Conservation (phyloP, 768 basidiomycete genomes). For the Suillus luteus region DNA sequence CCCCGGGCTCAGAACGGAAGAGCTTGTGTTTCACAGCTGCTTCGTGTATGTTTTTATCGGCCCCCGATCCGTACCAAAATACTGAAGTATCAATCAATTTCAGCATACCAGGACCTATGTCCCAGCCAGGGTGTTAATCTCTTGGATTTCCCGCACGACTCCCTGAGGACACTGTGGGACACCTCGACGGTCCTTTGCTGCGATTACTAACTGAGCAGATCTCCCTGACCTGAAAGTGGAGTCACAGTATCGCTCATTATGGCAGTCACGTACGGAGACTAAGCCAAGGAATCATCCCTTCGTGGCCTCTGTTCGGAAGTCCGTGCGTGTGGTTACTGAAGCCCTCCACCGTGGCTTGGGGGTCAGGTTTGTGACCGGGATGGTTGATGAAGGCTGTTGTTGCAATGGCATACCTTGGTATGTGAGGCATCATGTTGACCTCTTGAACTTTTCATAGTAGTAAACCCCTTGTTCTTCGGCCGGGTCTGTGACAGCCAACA, state of each 20-base stretch:
- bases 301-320: not conserved
- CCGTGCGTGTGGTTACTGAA: not conserved
- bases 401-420: not conserved
- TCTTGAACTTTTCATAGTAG: not conserved
- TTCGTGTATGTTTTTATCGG: not conserved
- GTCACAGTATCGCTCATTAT: not conserved
- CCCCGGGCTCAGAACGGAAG: not conserved
- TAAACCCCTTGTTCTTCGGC: conserved; percentile 10
- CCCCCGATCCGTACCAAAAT: not conserved
- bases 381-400: not conserved
- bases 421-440: not conserved
- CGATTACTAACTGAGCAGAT: too few species aligned
- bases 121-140: not conserved
- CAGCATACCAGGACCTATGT: not conserved
- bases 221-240: not conserved
- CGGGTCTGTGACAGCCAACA: too few species aligned
- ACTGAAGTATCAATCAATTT: not conserved
- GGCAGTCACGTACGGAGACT: not conserved
- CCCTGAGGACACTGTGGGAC: not conserved
- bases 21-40: not conserved
- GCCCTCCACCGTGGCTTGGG: not conserved
- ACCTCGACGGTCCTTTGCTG: not conserved
- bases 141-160: not conserved
- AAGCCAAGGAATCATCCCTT: not conserved
- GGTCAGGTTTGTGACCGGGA: not conserved